phyloP scores from a whole-genome alignment of 1,284 basidiomycete genomes.

The Coriolopsis trogii region DNA sequence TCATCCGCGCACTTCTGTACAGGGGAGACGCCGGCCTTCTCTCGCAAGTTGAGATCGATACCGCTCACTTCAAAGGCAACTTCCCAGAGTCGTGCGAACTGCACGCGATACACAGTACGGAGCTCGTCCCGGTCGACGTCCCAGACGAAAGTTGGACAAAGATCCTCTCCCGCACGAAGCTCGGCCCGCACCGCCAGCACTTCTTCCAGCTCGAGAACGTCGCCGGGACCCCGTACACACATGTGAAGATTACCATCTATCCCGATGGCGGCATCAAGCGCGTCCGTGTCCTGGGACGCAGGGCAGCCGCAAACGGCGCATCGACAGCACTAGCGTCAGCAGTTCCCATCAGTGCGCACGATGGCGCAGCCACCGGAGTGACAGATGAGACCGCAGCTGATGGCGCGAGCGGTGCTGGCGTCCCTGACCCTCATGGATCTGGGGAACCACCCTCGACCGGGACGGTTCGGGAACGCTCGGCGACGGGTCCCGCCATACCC shows the following conservation, averaged over 20 bases:
- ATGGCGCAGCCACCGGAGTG: constrained; percentile 8
- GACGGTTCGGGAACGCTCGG: constrained; percentile 9
- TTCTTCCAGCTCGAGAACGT: constrained; percentile 81
- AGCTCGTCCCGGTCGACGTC: constrained; percentile 44
- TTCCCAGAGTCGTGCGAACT: constrained; percentile 91
- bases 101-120: constrained; percentile 60
- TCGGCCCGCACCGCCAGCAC: constrained; percentile 91
- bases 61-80: constrained; percentile 95
- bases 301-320: too few relatives aligned
- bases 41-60: constrained; percentile 87
- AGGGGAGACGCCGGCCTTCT: constrained; percentile 57
- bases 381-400: constrained; percentile 6
- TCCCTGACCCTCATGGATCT: background rate
- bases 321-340: constrained; percentile 44
- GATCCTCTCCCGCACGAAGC: constrained; percentile 77
- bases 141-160: constrained; percentile 66
- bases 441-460: too few relatives aligned
- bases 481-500: constrained; percentile 46
- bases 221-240: constrained; percentile 66
- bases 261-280: constrained; percentile 98
- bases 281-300: constrained; percentile 84
- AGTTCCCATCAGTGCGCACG: constrained; percentile 9
- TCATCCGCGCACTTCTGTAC: constrained; percentile 37
- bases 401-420: constrained; percentile 10
- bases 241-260: constrained; percentile 88